These are phyloP conservation scores for Delitschia confertaspora DNA, from an alignment of 495 filamentous ascomycete genomes.

Conservation along the genomic window DNA sequence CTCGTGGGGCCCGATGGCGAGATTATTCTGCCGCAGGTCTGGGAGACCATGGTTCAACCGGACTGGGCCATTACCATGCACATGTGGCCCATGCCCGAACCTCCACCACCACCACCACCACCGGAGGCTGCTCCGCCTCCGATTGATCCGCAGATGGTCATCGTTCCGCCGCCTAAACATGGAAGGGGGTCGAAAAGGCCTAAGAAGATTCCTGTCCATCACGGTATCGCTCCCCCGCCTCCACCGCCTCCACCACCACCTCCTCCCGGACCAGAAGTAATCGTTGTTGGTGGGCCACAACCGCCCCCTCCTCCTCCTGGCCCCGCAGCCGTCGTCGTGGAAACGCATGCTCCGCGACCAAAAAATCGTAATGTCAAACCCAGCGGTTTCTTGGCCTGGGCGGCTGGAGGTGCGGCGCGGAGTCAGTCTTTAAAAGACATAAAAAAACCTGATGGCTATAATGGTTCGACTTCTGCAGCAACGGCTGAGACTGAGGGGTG, in stretches of 20 bases:
- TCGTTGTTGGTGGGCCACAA: slow-evolving; percentile 3
- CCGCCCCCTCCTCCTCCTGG: too few species aligned
- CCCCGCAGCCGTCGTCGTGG: too few species aligned
- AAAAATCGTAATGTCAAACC: too few species aligned
- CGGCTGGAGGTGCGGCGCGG: slow-evolving; percentile 13
- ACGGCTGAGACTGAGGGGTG: slow-evolving; percentile 7
- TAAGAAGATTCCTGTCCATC: background rate
- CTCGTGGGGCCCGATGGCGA: slow-evolving; percentile 74
- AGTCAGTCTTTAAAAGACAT: slow-evolving; percentile 24
- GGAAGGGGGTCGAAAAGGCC: background rate
- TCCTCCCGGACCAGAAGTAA: background rate
- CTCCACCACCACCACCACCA: slow-evolving; percentile 36
- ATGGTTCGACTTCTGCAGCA: slow-evolving; percentile 10
- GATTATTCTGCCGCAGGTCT: slow-evolving; percentile 79
- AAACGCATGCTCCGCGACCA: too few species aligned
- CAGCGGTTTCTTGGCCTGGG: slow-evolving; percentile 18
- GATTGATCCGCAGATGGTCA: background rate
- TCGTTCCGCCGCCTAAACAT: background rate
- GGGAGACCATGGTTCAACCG: slow-evolving; percentile 77
- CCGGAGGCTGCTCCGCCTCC: slow-evolving; percentile 1
- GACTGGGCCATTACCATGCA: slow-evolving; percentile 92
- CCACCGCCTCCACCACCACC: slow-evolving; percentile 17
- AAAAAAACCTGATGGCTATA: slow-evolving; percentile 23
- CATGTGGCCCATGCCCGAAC: slow-evolving; percentile 84
- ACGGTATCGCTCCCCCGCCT: slow-evolving; percentile 5